phyloP scores from a whole-genome alignment of 2,329 filamentous ascomycete genomes.

The Didymella pomorum region DNA sequence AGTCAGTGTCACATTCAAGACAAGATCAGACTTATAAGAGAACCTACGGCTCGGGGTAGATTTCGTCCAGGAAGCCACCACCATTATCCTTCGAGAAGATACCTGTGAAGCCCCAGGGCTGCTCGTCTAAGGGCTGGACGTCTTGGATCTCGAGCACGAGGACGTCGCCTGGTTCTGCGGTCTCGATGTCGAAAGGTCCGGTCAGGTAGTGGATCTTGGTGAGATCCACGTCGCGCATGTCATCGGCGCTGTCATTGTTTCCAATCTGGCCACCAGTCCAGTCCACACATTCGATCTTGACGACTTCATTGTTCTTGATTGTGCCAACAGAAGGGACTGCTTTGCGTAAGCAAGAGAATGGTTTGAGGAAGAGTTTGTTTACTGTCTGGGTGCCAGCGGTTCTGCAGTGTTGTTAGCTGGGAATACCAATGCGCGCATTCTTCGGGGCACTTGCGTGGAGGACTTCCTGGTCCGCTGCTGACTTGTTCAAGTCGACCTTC shows the following conservation, averaged over 20 bases:
- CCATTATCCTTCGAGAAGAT: slow-evolving; percentile 83
- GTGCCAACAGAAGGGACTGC: slow-evolving; percentile 75
- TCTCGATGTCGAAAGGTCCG: slow-evolving; percentile 86
- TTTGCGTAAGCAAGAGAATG: slow-evolving; percentile 3
- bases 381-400: slow-evolving; percentile 94
- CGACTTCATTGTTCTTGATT: slow-evolving; percentile 83
- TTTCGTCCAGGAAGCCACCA: slow-evolving; percentile 86
- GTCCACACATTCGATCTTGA: slow-evolving; percentile 92
- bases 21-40: not conserved
- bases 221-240: slow-evolving; percentile 83
- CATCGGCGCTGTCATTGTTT: slow-evolving; percentile 90
- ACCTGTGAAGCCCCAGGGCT: slow-evolving; percentile 90
- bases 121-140: slow-evolving; percentile 84
- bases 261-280: slow-evolving; percentile 79
- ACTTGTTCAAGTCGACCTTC: slow-evolving; percentile 76
- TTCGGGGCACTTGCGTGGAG: slow-evolving; percentile 67
- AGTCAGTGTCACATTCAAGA: not conserved
- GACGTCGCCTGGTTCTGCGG: slow-evolving; percentile 83
- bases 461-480: slow-evolving; percentile 72
- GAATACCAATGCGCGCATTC: not conserved
- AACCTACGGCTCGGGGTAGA: slow-evolving; percentile 80
- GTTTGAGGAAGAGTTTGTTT: not conserved
- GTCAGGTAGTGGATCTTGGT: slow-evolving; percentile 87
- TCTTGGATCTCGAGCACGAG: slow-evolving; percentile 91
- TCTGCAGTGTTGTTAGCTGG: slow-evolving; percentile 59